Conservation (phyloP, 495 filamentous ascomycete species). For the Podospora anserina region DNA sequence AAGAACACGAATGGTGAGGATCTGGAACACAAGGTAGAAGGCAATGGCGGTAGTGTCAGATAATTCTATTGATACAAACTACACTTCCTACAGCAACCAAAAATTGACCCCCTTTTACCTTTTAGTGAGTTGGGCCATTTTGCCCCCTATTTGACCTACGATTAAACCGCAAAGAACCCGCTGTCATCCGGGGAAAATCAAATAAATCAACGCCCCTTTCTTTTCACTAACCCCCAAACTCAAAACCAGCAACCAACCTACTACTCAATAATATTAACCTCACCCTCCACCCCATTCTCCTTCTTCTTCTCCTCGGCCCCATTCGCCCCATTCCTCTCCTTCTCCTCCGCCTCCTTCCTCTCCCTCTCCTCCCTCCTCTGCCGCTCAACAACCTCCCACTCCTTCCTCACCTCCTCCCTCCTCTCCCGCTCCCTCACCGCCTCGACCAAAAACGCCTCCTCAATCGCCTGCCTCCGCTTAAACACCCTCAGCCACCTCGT, state of each 20-base stretch:
- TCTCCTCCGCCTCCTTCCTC: constrained; percentile 14
- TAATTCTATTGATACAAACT: neutral
- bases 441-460: constrained; percentile 62
- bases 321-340: neutral
- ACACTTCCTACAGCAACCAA: neutral
- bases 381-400: neutral
- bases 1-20: no score
- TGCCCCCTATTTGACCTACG: neutral
- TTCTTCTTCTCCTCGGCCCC: neutral
- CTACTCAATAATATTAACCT: neutral
- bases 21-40: no score
- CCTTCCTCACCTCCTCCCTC: constrained; percentile 13
- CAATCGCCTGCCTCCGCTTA: constrained; percentile 73
- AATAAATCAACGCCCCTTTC: neutral
- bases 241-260: neutral
- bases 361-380: neutral
- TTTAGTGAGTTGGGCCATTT: neutral
- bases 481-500: constrained; percentile 84
- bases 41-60: neutral
- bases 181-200: neutral
- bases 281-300: neutral
- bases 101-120: neutral
- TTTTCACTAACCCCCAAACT: neutral
- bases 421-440: constrained; percentile 30
- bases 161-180: neutral